Evolutionary conservation across 352 stramenopile genomes (phyloP), one percentile per base, ranked within the genome.

Genomic region (Phytophthora pini): DNA sequence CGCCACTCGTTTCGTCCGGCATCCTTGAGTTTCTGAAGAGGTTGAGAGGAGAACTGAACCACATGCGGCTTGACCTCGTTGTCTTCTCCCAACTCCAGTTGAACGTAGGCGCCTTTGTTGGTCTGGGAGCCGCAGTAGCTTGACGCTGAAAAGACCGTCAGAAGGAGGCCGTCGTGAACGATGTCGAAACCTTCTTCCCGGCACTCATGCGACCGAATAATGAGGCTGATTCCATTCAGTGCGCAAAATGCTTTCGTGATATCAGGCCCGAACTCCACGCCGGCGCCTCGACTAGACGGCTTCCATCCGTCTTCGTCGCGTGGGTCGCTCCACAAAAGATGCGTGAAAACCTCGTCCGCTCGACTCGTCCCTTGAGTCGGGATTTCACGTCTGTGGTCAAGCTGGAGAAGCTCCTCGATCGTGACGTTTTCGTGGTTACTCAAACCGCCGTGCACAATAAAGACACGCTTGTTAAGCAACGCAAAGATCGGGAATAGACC

Each of bases 171-270:
- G 46, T 97, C 87, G 65, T 97, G 89, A n/a, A 74, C 69, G 20
- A 93, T 91, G 26, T 96, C 85, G 56, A 95, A 98, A 0, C 94
- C 94, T 74, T 98, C 81, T 68, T 93, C 79, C 46, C 95, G 86
- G 56, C 91, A 98, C 66, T 98, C 93, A 55, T 98, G 94, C 1
- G 90, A 98, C n/a, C 94, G 90, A 67, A 98, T 97, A 24, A 98
- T 85, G 2, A 98, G 72, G 34, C 76, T 91, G 11, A 98, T 66
- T 31, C 83, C 68, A 65, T 98, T 98, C 9, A 81, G 60, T 11
- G 77, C 56, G 22, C 93, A 96, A 69, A 98, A 98, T 2, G 80
- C 71, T 50, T 93, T 83, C 0, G 93, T 98, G n/a, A 98, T 91
- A 53, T 98, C 88, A 3, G 87, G 87, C 8, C 94, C 94, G 64